These are phyloP conservation scores for Debaryomyces udenii DNA, from an alignment of 1,139 yeast species.

Conservation along the genomic window DNA sequence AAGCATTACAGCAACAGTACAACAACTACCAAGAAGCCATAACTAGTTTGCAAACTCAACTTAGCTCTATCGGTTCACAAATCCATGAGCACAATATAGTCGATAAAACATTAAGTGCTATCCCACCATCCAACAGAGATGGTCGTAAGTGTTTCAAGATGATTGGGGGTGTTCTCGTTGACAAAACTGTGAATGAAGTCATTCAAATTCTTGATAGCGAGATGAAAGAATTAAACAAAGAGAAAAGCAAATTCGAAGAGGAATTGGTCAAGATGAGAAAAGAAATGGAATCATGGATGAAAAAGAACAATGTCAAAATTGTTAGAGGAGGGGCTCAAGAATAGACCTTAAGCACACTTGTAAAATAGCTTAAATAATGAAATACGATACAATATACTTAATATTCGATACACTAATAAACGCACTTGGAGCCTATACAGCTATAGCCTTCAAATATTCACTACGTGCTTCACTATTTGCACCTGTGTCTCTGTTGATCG, in stretches of 20 bases:
- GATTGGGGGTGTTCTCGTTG: conserved; percentile 92
- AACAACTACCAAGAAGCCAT: conserved; percentile 65
- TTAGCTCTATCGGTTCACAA: conserved; percentile 50
- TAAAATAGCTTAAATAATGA: conserved; percentile 7
- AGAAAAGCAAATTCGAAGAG: conserved; percentile 47
- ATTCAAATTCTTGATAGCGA: conserved; percentile 68
- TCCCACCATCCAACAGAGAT: conserved; percentile 41
- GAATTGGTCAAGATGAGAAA: conserved; percentile 51
- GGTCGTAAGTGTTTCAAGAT: conserved; percentile 85
- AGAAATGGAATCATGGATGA: conserved; percentile 70
- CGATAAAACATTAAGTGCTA: conserved; percentile 33
- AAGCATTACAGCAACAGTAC: conserved; percentile 59
- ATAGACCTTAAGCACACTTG: conserved; percentile 4
- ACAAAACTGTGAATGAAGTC: conserved; percentile 78
- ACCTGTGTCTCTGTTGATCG: conserved; percentile 62
- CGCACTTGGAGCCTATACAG: conserved; percentile 20
- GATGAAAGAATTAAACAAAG: conserved; percentile 44
- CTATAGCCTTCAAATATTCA: conserved; percentile 34
- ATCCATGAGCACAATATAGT: conserved; percentile 47
- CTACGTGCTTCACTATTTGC: conserved; percentile 33
- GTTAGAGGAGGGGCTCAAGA: conserved; percentile 40
- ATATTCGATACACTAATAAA: conserved; percentile 3
- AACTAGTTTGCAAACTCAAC: conserved; percentile 58
- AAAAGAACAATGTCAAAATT: conserved; percentile 65
- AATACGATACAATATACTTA: conserved; percentile 5